These are phyloP conservation scores for Clavaria fumosa DNA, from an alignment of 768 basidiomycete species.

Conservation along the genomic window DNA sequence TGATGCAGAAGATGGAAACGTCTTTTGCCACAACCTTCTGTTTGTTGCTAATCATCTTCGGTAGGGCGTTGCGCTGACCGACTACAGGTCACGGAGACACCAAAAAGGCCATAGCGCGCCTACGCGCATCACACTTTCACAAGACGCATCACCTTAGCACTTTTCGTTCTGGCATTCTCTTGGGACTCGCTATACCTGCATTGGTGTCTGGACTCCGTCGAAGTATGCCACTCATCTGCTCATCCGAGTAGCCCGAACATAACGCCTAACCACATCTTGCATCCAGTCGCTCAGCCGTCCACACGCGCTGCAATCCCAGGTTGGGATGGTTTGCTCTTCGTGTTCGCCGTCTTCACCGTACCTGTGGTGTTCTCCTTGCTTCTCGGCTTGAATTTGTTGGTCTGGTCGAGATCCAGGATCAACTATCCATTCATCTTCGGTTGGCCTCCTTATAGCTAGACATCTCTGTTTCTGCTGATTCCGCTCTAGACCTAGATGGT, in stretches of 20 bases:
- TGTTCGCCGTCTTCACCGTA: constrained; percentile 66
- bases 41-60: constrained; percentile 21
- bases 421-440: constrained; percentile 90
- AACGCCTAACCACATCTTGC: background rate
- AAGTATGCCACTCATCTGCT: constrained; percentile 23
- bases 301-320: constrained; percentile 42
- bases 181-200: constrained; percentile 63
- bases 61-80: background rate
- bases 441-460: too few relatives aligned
- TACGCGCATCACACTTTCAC: constrained; percentile 35
- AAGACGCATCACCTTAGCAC: constrained; percentile 58
- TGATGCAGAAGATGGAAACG: constrained; percentile 66
- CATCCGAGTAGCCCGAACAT: background rate
- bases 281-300: constrained; percentile 36
- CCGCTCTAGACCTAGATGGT: constrained; percentile 44
- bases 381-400: constrained; percentile 70
- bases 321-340: constrained; percentile 59
- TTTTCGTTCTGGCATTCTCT: constrained; percentile 54
- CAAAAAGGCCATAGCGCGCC: constrained; percentile 56
- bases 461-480: too few relatives aligned
- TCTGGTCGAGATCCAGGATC: constrained; percentile 62
- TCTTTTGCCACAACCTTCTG: constrained; percentile 69
- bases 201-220: constrained; percentile 44
- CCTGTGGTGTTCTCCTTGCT: constrained; percentile 64
- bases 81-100: constrained; percentile 45